A percentile compares a stretch with the other conserved stretches of the same genome.
phyloP scores from a whole-genome alignment of 176 grass and related monocot species.

The Thalia dealbata region DNA sequence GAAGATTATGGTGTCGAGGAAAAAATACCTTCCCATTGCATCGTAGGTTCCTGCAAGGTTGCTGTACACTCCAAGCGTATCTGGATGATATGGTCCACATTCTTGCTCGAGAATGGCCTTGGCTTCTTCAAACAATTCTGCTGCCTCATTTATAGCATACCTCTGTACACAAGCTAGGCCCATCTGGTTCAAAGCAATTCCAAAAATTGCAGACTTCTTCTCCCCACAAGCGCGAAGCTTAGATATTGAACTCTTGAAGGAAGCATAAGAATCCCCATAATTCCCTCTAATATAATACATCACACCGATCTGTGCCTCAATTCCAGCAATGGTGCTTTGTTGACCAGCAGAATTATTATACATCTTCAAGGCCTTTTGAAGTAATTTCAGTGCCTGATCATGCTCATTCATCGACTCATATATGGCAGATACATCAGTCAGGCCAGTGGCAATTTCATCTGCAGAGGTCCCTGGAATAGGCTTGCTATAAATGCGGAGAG shows the following conservation, averaged over 20 bases:
- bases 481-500: constrained; percentile 21
- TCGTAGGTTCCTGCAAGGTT: constrained; percentile 27
- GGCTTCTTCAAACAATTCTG: constrained; percentile 26
- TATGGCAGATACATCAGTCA: constrained; percentile 23
- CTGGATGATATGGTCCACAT: constrained; percentile 23
- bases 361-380: constrained; percentile 20
- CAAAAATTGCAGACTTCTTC: constrained; percentile 22
- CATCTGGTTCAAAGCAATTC: constrained; percentile 24
- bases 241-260: constrained; percentile 15
- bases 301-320: constrained; percentile 27
- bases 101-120: constrained; percentile 20
- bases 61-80: constrained; percentile 21
- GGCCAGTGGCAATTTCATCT: constrained; percentile 17
- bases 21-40: constrained; percentile 24
- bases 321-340: constrained; percentile 16
- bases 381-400: constrained; percentile 24
- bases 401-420: constrained; percentile 19
- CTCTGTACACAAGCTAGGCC: constrained; percentile 22
- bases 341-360: constrained; percentile 22
- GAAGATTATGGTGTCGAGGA: not conserved
- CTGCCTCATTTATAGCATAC: constrained; percentile 21
- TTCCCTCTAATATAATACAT: constrained; percentile 18
- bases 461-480: constrained; percentile 15
- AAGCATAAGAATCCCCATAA: constrained; percentile 20
- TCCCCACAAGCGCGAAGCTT: constrained; percentile 22